Conservation (phyloP, 768 basidiomycete genomes). For the Calocera viscosa region DNA sequence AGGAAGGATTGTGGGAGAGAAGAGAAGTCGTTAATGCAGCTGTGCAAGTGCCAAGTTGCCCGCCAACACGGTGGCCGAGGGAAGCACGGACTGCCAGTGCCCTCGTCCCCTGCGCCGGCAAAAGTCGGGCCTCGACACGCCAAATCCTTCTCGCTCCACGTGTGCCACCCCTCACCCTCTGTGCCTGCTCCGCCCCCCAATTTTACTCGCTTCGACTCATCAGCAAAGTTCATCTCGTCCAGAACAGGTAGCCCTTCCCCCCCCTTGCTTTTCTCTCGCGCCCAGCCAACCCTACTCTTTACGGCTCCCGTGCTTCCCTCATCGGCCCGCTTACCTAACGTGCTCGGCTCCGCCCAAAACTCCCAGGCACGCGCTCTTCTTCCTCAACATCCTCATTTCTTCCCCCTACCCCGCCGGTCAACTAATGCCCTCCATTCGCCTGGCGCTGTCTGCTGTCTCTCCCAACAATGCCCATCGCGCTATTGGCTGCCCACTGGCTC, state of each 20-base stretch:
- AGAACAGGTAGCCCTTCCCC: too few relatives aligned
- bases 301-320: too few relatives aligned
- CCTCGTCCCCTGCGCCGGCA: background rate
- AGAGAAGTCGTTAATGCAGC: too few relatives aligned
- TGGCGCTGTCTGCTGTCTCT: background rate
- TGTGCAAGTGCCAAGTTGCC: too few relatives aligned
- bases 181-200: background rate
- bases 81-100: background rate
- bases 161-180: background rate
- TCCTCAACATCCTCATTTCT: background rate
- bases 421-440: background rate
- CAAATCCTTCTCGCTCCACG: background rate
- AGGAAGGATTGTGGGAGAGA: too few relatives aligned
- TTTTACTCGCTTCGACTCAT: too few relatives aligned
- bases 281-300: too few relatives aligned
- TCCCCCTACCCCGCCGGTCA: background rate
- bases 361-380: background rate
- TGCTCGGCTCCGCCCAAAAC: background rate
- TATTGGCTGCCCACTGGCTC: background rate
- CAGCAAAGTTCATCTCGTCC: too few relatives aligned
- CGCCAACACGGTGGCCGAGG: too few relatives aligned
- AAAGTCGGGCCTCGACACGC: background rate
- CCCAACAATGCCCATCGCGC: background rate
- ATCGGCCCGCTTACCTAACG: background rate
- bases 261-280: too few relatives aligned